Base-by-base conservation (phyloP, 805 yeast genomes). In the Spathaspora sp. region DNA sequence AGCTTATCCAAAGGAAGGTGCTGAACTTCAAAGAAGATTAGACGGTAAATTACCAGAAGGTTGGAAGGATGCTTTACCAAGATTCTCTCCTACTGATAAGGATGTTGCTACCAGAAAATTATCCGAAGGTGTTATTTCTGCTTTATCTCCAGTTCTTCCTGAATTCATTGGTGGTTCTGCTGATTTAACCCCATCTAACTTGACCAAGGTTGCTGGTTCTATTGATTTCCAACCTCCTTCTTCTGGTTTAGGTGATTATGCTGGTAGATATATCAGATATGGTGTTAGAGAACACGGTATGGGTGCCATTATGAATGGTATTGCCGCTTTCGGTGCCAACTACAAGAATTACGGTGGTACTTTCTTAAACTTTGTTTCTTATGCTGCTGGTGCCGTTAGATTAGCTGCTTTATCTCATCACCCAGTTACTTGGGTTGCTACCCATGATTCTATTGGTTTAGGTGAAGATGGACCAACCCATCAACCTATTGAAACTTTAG, bases 261-360 rank as follows among this genome's bases (percentile, higher is more conserved):
- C 83, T 52, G 99, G 99, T 69, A 86, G 97, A 70, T 93, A 93
- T 79, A 80, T 93, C 74, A 87, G 97, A 78, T 93, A 86, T 72
- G 99, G 99, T 85, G 97, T 93, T 59, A 87, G 99, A 77, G 99
- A 93, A 81, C 98, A 94, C 76, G 97, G 89, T 73, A 91, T 93
- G 97, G 97, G 97, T 77, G 97, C 97, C 59, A 87, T 92, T 72
- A 81, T 92, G 84, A 93, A 94, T 77, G 99, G 99, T 86, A 87
- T 93, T 63, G 80, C 94, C 54, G 97, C 97, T 51, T 93, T 76
- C 67, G 87, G 87, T 76, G 88, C 87, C 57, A 89, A 89, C 78
- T 83, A 79, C 81, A 87, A 85, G 73, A 86, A 91, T 62, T 92
- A 85, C 78, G 97, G 97, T 72, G 98, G 97, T 76, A 93, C 99